A percentile compares a stretch with the other conserved stretches of the same genome.
phyloP scores from a whole-genome alignment of 2,329 filamentous ascomycete genomes.

The Canariomyces notabilis region DNA sequence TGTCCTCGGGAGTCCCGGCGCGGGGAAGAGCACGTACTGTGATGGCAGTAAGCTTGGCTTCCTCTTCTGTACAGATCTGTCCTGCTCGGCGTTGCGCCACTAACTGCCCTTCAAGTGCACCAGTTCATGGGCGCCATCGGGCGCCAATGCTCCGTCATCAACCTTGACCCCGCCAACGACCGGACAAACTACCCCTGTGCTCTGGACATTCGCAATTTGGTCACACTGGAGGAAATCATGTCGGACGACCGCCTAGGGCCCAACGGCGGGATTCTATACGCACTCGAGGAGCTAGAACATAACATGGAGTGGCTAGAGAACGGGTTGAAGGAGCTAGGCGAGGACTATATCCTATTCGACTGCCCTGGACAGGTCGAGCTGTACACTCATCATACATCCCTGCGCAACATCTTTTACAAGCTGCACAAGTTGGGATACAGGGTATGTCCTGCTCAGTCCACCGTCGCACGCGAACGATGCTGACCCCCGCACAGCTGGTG shows the following conservation, averaged over 20 bases:
- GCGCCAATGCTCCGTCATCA: constrained; percentile 89
- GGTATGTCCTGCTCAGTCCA: constrained; percentile 49
- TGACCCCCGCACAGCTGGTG: constrained; percentile 62
- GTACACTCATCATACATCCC: constrained; percentile 88
- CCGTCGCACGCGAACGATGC: constrained; percentile 10
- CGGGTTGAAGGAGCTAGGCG: constrained; percentile 70
- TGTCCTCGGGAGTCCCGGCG: constrained; percentile 87
- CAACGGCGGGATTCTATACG: constrained; percentile 88
- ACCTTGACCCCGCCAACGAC: constrained; percentile 96
- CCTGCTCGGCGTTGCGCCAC: background rate
- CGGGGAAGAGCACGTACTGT: constrained; percentile 96
- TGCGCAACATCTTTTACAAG: constrained; percentile 86
- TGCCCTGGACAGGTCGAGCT: constrained; percentile 96
- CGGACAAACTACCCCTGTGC: constrained; percentile 83
- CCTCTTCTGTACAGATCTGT: too few species aligned
- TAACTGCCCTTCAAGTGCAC: constrained; percentile 56
- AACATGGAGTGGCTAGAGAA: constrained; percentile 91
- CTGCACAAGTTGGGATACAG: constrained; percentile 89
- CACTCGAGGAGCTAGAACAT: constrained; percentile 88
- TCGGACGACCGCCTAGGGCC: constrained; percentile 82
- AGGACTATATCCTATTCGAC: constrained; percentile 93
- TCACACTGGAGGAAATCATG: constrained; percentile 95
- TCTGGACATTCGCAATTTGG: constrained; percentile 81
- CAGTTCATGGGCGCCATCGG: constrained; percentile 97
- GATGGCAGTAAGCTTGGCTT: constrained; percentile 69